These are phyloP conservation scores for Trametes versicolor DNA, from an alignment of 1,284 basidiomycete genomes.

Conservation along the genomic window DNA sequence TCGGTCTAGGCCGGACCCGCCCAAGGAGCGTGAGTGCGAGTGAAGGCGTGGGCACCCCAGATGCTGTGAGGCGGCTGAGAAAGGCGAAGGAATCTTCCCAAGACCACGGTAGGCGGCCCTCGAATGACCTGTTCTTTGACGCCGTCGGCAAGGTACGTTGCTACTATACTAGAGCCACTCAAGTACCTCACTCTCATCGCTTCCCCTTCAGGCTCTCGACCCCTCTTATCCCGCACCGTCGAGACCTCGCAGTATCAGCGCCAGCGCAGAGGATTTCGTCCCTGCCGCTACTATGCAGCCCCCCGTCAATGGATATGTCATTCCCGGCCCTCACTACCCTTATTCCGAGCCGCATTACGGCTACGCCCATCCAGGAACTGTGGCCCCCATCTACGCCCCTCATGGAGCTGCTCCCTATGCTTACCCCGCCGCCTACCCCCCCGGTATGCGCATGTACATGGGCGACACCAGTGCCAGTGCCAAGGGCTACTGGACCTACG, in stretches of 20 bases:
- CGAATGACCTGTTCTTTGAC: constrained; percentile 42
- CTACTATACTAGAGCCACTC: constrained; percentile 15
- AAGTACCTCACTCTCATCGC: constrained; percentile 18
- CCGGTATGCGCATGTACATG: constrained; percentile 15
- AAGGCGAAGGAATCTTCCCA: constrained; percentile 43
- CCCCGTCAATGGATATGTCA: constrained; percentile 14
- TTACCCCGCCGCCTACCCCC: constrained; percentile 25
- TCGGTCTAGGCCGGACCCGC: constrained; percentile 33
- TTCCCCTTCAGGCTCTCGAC: constrained; percentile 16
- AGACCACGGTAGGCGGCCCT: constrained; percentile 37
- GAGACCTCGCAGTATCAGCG: constrained; percentile 39
- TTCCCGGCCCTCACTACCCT: constrained; percentile 19
- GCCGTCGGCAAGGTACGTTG: constrained; percentile 39
- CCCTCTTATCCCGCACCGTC: constrained; percentile 35
- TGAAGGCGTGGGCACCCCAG: constrained; percentile 39
- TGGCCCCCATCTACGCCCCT: constrained; percentile 21
- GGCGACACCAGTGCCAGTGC: constrained; percentile 5
- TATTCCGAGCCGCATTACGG: constrained; percentile 29
- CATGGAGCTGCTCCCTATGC: constrained; percentile 23
- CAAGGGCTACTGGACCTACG: constrained; percentile 33
- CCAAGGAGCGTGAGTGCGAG: constrained; percentile 43
- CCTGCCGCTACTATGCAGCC: constrained; percentile 23
- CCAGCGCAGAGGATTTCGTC: constrained; percentile 32
- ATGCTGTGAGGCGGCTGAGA: constrained; percentile 33
- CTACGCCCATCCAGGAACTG: constrained; percentile 21